Evolutionary conservation across 768 basidiomycete species (phyloP).

Genomic region (Artomyces pyxidatus): DNA sequence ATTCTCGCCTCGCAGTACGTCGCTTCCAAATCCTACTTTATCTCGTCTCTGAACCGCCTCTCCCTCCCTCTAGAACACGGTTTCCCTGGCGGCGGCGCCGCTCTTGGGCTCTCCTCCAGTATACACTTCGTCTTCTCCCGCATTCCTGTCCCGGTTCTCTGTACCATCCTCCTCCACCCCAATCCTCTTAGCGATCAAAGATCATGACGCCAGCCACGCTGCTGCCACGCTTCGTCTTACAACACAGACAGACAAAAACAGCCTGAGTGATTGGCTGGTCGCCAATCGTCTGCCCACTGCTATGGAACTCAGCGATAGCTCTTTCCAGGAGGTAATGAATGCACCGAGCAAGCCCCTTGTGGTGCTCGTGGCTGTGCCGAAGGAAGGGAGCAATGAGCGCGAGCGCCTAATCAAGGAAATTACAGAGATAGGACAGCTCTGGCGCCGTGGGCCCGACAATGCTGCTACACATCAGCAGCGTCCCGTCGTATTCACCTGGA

Average conservation of each 20-base stretch:
- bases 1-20: conserved; percentile 28
- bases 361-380: conserved; percentile 54
- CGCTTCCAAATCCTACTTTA: too few species aligned
- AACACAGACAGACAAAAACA: conserved; percentile 6
- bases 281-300: conserved; percentile 65
- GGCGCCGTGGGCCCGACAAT: conserved; percentile 40
- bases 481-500: conserved; percentile 81
- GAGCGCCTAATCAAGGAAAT: conserved; percentile 39
- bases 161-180: conserved; percentile 32
- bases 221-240: conserved; percentile 33
- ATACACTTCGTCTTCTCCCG: conserved; percentile 29
- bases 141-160: conserved; percentile 27
- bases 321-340: conserved; percentile 84
- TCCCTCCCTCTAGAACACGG: conserved; percentile 41
- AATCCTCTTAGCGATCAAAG: conserved; percentile 62
- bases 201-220: conserved; percentile 40
- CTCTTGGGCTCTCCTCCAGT: conserved; percentile 43
- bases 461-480: conserved; percentile 23
- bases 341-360: conserved; percentile 69
- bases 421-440: conserved; percentile 47
- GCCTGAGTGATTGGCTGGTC: conserved; percentile 43
- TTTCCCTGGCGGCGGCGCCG: conserved; percentile 48
- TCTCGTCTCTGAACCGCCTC: too few species aligned
- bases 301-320: conserved; percentile 66
- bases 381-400: conserved; percentile 19